Evolutionary conservation across 108 stramenopile genomes (phyloP).

Genomic region (Stephanodiscus minutulus): DNA sequence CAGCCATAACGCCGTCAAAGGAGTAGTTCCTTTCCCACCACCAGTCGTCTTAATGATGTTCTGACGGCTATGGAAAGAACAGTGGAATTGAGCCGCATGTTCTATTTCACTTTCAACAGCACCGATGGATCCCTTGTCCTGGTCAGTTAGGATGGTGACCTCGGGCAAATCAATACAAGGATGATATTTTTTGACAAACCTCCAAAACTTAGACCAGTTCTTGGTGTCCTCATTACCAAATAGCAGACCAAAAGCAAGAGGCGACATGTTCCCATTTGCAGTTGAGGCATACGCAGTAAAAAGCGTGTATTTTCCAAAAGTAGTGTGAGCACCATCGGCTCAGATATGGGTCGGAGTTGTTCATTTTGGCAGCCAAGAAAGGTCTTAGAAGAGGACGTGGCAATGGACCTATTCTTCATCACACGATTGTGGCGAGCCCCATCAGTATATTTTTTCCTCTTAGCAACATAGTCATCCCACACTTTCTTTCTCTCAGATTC

Average conservation of each 20-base stretch:
- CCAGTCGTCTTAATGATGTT: not conserved
- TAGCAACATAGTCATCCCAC: too few species aligned
- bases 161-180: not conserved
- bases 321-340: too few species aligned
- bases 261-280: conserved; percentile 3
- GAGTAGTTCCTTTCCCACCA: too few species aligned
- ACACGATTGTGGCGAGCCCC: too few species aligned
- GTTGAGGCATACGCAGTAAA: not conserved
- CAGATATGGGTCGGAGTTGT: too few species aligned
- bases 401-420: too few species aligned
- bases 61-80: not conserved
- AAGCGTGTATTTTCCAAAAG: too few species aligned
- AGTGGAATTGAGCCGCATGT: not conserved
- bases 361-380: too few species aligned
- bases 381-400: too few species aligned
- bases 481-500: too few species aligned
- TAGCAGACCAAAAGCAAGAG: not conserved
- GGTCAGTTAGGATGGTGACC: not conserved
- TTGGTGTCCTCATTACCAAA: conserved; percentile 8
- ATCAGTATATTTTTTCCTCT: too few species aligned
- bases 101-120: not conserved
- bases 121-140: not conserved
- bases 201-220: conserved; percentile 6
- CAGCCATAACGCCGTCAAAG: too few species aligned
- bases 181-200: not conserved